Conservation (phyloP, 306 rosid species). For the Malus sylvestris region DNA sequence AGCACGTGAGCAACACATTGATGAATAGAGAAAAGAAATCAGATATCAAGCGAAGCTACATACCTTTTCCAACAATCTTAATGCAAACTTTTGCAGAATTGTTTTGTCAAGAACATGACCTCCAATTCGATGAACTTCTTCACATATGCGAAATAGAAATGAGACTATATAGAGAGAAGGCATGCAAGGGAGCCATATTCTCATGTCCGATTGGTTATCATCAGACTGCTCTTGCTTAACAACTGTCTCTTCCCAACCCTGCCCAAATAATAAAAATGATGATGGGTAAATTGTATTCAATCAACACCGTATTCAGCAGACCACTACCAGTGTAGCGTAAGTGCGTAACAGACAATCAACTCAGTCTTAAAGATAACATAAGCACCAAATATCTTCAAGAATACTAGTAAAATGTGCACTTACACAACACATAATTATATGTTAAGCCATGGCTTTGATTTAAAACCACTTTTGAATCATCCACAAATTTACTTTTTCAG, state of each 20-base stretch:
- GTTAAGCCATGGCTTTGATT: neutral
- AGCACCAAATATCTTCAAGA: neutral
- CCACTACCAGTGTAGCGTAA: neutral
- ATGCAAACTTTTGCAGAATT: constrained; percentile 77
- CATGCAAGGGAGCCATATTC: constrained; percentile 88
- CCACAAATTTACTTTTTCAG: neutral
- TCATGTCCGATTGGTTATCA: constrained; percentile 72
- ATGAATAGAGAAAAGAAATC: neutral
- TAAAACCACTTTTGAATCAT: neutral
- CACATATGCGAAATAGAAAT: constrained; percentile 74
- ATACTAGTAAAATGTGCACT: neutral
- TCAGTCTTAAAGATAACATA: neutral
- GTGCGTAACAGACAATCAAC: neutral
- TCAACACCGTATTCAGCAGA: neutral
- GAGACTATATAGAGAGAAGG: constrained; percentile 86
- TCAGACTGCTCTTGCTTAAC: constrained; percentile 83
- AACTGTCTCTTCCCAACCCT: constrained; percentile 96
- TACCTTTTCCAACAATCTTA: constrained; percentile 72
- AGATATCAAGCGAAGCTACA: neutral
- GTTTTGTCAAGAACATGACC: constrained; percentile 95
- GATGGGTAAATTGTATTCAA: constrained; percentile 10
- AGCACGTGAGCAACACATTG: neutral
- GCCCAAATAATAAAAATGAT: constrained; percentile 17
- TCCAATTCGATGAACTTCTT: constrained; percentile 93
- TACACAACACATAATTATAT: neutral